phyloP scores from a whole-genome alignment of 192 early-diverging fungal species.

The Lunasporangiospora selenospora region DNA sequence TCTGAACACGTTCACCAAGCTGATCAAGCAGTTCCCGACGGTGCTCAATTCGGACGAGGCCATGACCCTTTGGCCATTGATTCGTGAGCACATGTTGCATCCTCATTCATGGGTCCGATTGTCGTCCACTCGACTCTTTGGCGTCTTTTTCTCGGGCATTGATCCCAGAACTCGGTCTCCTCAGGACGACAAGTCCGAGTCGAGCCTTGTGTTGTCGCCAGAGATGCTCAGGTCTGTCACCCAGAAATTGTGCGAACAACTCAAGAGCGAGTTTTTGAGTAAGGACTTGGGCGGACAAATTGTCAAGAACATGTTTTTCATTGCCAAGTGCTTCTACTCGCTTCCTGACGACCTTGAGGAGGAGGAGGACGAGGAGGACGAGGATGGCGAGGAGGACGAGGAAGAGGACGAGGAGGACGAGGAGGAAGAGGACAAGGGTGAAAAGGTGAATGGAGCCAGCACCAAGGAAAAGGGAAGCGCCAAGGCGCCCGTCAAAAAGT shows the following conservation, averaged over 20 bases:
- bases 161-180: constrained; percentile 59
- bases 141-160: constrained; percentile 76
- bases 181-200: constrained; percentile 20
- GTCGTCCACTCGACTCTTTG: constrained; percentile 73
- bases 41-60: constrained; percentile 54
- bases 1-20: constrained; percentile 76
- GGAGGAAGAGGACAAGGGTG: constrained; percentile 39
- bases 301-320: constrained; percentile 94
- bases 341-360: constrained; percentile 26
- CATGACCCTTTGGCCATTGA: constrained; percentile 70
- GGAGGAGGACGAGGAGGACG: constrained; percentile 35
- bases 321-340: constrained; percentile 78
- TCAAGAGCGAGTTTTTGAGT: constrained; percentile 69
- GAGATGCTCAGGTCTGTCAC: constrained; percentile 61
- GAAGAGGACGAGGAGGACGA: constrained; percentile 52
- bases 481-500: constrained; percentile 42
- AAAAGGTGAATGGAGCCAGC: constrained; percentile 34
- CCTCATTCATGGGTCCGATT: constrained; percentile 93
- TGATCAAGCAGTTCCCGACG: constrained; percentile 64
- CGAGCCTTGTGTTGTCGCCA: constrained; percentile 37
- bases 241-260: constrained; percentile 62
- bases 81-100: constrained; percentile 74
- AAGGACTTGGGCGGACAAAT: constrained; percentile 87
- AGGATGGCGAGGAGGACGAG: constrained; percentile 44
- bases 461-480: constrained; percentile 19